These are phyloP conservation scores for Trametes hirsuta DNA, from an alignment of 1,284 basidiomycete genomes.

Conservation along the genomic window DNA sequence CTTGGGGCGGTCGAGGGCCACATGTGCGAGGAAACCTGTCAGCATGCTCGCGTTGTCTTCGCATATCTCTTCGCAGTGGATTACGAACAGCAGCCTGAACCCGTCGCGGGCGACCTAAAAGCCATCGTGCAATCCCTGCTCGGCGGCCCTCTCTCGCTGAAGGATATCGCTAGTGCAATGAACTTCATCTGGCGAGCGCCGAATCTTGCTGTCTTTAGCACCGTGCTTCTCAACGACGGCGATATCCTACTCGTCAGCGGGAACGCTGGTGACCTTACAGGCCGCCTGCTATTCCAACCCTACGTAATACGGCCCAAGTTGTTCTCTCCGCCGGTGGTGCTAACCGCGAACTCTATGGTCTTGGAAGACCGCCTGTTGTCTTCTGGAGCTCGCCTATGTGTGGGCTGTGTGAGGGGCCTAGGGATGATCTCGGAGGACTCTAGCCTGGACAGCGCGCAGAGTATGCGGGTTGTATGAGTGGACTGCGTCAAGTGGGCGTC, in stretches of 20 bases:
- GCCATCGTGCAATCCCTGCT: background rate
- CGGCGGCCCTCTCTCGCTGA: background rate
- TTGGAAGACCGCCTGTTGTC: background rate
- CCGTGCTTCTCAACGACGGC: conserved; percentile 12
- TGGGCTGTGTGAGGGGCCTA: conserved; percentile 16
- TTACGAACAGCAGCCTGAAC: conserved; percentile 13
- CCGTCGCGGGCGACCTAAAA: conserved; percentile 1
- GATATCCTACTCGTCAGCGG: conserved; percentile 19
- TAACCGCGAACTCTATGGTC: conserved; percentile 19
- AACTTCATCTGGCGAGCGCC: conserved; percentile 10
- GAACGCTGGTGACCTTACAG: conserved; percentile 5
- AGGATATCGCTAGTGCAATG: conserved; percentile 15
- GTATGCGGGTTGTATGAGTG: background rate
- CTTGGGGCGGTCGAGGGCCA: background rate
- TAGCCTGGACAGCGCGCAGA: background rate
- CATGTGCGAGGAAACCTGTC: background rate
- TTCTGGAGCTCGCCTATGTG: conserved; percentile 1
- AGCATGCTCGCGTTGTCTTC: conserved; percentile 14
- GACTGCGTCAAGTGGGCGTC: background rate
- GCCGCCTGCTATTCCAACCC: conserved; percentile 15
- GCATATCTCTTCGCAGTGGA: conserved; percentile 17
- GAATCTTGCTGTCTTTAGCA: conserved; percentile 11
- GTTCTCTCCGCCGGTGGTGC: conserved; percentile 18
- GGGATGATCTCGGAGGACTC: conserved; percentile 15
- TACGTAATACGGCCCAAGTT: conserved; percentile 17